Evolutionary conservation across 2,329 filamentous ascomycete genomes (phyloP), one percentile per base, ranked within the genome.

Genomic region (Pyricularia pennisetigena): DNA sequence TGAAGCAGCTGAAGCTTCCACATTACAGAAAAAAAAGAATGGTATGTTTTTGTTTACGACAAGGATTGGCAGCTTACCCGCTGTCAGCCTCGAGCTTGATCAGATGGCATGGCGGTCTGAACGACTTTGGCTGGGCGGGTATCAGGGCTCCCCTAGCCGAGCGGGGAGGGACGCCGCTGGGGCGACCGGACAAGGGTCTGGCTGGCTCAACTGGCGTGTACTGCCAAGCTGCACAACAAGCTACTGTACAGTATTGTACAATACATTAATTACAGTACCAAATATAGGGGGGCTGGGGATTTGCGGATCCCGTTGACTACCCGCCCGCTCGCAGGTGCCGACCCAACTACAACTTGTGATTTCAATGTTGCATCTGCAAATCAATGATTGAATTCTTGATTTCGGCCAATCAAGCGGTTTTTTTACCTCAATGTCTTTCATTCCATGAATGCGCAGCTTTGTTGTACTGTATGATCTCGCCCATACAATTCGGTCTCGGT

Each of bases 21-120:
- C 35, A 54, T 28, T 24, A 26, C 64, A 57, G 32, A 49, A 54
- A 41, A 41, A 49, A 41, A 41, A 49, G 24, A 28, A 35, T 66
- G 26, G 9, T 57, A n/a, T 41, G 20, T 57, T 26, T 49, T 65
- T 68, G 67, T 68, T 68, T 68, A 68, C 35, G 67, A 65, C 49
- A 63, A 32, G 62, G 63, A 49, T 62, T n/a, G 66, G 28, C 61
- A 62, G 66, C 66, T 61, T 54, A 49, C 14, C 65, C 41, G 35
- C 65, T 67, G 66, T 63, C 66, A 67, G 66, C 66, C 57, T 41
- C 65, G 32, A 65, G 32, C n/a, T 32, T 54, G 41, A 54, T 54
- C 41, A 20, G 23, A 65, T 35, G 32, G 64, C 64, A 65, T 35
- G 23, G 64, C 64, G 64, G 64, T 65, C 64, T 65, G 64, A 64